A percentile compares a stretch with the other conserved stretches of the same genome.
Conservation (phyloP, 176 grass and related monocot species). For the Aechmea fasciata region DNA sequence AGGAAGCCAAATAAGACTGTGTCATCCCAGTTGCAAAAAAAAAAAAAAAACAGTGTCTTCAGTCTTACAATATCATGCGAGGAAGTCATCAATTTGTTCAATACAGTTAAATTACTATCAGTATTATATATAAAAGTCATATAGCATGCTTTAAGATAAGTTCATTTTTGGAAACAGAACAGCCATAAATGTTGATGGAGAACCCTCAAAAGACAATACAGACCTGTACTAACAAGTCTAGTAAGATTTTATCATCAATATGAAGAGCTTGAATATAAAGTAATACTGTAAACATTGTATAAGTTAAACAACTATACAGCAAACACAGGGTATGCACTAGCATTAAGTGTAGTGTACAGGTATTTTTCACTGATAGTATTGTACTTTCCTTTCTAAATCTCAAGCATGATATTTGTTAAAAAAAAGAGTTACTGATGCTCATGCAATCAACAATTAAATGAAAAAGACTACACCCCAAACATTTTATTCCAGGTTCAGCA, state of each 20-base stretch:
- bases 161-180: too few relatives aligned
- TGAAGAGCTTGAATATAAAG: not conserved
- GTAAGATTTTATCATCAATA: not conserved
- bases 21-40: not conserved
- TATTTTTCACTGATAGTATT: not conserved
- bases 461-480: not conserved
- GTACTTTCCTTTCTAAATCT: not conserved
- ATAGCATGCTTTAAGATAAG: too few relatives aligned
- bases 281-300: not conserved
- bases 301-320: not conserved
- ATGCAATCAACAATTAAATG: not conserved
- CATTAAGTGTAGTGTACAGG: not conserved
- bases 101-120: too few relatives aligned
- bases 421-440: not conserved
- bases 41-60: not conserved
- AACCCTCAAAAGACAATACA: too few relatives aligned
- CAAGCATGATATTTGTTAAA: not conserved
- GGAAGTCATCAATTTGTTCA: too few relatives aligned
- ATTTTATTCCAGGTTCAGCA: not conserved
- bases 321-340: not conserved
- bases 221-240: not conserved
- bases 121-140: too few relatives aligned
- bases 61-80: not conserved
- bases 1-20: not conserved
- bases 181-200: too few relatives aligned